phyloP scores from a whole-genome alignment of 2,329 filamentous ascomycete species.

The Arachnomyces sp. region DNA sequence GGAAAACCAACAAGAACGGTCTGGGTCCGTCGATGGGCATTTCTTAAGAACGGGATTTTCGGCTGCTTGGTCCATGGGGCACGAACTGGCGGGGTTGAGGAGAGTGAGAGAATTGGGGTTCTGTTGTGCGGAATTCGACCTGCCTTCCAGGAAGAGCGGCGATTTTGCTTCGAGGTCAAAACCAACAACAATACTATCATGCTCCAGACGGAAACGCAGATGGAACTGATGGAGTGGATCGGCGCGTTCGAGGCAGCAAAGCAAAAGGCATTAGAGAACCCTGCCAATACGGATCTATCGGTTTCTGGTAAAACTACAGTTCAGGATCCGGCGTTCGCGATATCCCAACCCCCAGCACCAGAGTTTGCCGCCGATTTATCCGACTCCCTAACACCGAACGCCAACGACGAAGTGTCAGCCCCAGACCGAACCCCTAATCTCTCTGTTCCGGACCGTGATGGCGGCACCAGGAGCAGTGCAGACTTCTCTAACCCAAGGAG shows the following conservation, averaged over 20 bases:
- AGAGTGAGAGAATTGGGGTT: slow-evolving; percentile 93
- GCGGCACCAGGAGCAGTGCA: slow-evolving; percentile 57
- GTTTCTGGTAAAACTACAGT: slow-evolving; percentile 35
- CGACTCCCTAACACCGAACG: slow-evolving; percentile 53
- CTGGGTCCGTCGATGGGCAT: slow-evolving; percentile 92
- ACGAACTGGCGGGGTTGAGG: slow-evolving; percentile 74
- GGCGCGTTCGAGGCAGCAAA: slow-evolving; percentile 90
- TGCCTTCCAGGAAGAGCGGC: slow-evolving; percentile 81
- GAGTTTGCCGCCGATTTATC: slow-evolving; percentile 79
- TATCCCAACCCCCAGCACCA: slow-evolving; percentile 76
- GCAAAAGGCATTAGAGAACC: slow-evolving; percentile 76
- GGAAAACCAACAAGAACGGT: slow-evolving; percentile 84
- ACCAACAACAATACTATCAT: slow-evolving; percentile 88
- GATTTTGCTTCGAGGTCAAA: slow-evolving; percentile 98
- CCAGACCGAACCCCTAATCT: slow-evolving; percentile 58
- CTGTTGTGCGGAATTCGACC: slow-evolving; percentile 87
- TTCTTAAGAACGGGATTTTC: slow-evolving; percentile 90
- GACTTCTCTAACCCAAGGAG: slow-evolving; percentile 52
- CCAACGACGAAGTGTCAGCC: slow-evolving; percentile 46
- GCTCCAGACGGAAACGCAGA: slow-evolving; percentile 86
- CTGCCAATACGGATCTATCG: slow-evolving; percentile 43
- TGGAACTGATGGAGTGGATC: slow-evolving; percentile 89
- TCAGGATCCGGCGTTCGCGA: slow-evolving; percentile 73
- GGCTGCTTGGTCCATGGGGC: slow-evolving; percentile 82
- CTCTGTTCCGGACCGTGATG: slow-evolving; percentile 55